A percentile compares a stretch with the other conserved stretches of the same genome.
Evolutionary conservation across 2,329 filamentous ascomycete species (phyloP).

Genomic region (Neonectria magnoliae): DNA sequence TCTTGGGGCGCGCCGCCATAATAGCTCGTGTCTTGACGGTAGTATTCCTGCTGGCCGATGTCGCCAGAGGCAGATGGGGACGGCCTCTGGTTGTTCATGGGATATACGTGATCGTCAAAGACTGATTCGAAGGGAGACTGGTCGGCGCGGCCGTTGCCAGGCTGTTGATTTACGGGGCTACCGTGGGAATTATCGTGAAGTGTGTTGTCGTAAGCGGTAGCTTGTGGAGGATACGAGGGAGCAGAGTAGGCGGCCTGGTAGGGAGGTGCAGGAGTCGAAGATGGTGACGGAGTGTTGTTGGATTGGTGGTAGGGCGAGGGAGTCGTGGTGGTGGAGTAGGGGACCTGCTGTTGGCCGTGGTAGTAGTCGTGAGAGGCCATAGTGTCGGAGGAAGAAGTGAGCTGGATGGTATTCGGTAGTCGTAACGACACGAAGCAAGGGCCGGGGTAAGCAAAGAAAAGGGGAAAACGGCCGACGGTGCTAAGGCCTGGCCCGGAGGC

Average conservation of each 20-base stretch:
- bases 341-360: constrained; percentile 52
- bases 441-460: constrained; percentile 20
- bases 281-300: constrained; percentile 54
- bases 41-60: constrained; percentile 49
- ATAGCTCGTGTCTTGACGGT: constrained; percentile 67
- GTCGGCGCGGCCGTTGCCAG: constrained; percentile 45
- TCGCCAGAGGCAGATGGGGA: constrained; percentile 50
- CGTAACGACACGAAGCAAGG: constrained; percentile 1
- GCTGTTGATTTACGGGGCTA: constrained; percentile 41
- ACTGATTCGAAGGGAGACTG: constrained; percentile 71
- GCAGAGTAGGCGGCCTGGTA: constrained; percentile 45
- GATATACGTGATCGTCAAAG: constrained; percentile 75
- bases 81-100: constrained; percentile 59
- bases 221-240: constrained; percentile 37
- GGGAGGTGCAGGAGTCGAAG: constrained; percentile 51
- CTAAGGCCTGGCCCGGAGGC: constrained; percentile 16
- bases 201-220: constrained; percentile 29
- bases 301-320: constrained; percentile 54
- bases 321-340: constrained; percentile 49
- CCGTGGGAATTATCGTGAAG: constrained; percentile 13
- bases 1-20: constrained; percentile 56
- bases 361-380: constrained; percentile 78
- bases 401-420: neutral
- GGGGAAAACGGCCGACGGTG: constrained; percentile 14
- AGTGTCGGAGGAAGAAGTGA: constrained; percentile 12